Evolutionary conservation across 208 protist genomes (phyloP).

Genomic region (Angomonas ambiguus): DNA sequence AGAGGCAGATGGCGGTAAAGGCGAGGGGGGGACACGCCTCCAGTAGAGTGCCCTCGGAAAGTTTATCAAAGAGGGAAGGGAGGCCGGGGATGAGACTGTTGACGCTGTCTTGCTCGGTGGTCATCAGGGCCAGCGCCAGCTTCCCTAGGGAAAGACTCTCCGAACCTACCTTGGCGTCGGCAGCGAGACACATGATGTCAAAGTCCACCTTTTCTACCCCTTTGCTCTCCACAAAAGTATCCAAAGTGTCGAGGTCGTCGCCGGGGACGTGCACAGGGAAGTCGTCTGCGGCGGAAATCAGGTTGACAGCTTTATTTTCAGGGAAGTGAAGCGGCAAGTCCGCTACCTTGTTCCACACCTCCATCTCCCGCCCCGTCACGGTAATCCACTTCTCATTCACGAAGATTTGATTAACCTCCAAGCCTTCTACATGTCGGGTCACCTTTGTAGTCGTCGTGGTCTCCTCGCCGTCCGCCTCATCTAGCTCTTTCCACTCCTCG

Average conservation of each 20-base stretch:
- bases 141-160: conserved; percentile 67
- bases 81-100: conserved; percentile 29
- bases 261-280: not conserved
- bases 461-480: conserved; percentile 6
- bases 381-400: conserved; percentile 49
- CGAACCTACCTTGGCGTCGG: conserved; percentile 59
- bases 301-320: conserved; percentile 24
- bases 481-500: conserved; percentile 4
- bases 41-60: conserved; percentile 43
- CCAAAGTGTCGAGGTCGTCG: conserved; percentile 40
- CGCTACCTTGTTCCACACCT: conserved; percentile 54
- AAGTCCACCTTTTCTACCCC: conserved; percentile 39
- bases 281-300: conserved; percentile 21
- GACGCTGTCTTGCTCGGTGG: conserved; percentile 29
- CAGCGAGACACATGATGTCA: conserved; percentile 70
- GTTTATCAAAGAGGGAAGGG: conserved; percentile 24
- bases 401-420: conserved; percentile 41
- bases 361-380: conserved; percentile 52
- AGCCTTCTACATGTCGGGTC: not conserved
- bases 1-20: conserved; percentile 60
- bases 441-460: not conserved
- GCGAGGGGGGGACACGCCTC: conserved; percentile 36
- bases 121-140: conserved; percentile 60
- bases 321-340: conserved; percentile 55
- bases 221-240: conserved; percentile 26